phyloP scores from a whole-genome alignment of 2,329 filamentous ascomycete genomes.

The Pezicula neosporulosa region DNA sequence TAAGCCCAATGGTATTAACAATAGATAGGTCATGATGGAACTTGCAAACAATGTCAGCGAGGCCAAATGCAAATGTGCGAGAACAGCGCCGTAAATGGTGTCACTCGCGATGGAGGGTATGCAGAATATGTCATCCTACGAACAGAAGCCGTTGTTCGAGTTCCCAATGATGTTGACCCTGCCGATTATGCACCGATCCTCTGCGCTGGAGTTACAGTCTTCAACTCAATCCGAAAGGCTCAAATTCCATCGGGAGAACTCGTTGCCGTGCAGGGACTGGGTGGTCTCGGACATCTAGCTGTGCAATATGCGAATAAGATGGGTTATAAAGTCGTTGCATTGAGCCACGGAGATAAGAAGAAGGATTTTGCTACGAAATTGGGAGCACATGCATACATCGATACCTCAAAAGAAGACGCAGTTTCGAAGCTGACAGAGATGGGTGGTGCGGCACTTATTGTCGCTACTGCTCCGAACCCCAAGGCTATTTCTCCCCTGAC shows the following conservation, averaged over 20 bases:
- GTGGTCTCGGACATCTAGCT: conserved; percentile 74
- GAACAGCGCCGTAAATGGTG: conserved; percentile 60
- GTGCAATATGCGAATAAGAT: conserved; percentile 74
- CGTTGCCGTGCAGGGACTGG: conserved; percentile 64
- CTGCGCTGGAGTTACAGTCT: conserved; percentile 63
- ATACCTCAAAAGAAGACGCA: conserved; percentile 49
- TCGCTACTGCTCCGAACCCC: conserved; percentile 60
- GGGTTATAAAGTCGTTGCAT: conserved; percentile 69
- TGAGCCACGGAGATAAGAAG: conserved; percentile 65
- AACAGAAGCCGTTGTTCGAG: conserved; percentile 54
- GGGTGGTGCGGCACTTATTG: conserved; percentile 59
- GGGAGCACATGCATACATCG: conserved; percentile 59
- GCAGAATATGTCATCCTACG: conserved; percentile 60
- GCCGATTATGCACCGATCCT: conserved; percentile 55
- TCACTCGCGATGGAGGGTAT: conserved; percentile 64
- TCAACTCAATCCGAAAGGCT: conserved; percentile 55
- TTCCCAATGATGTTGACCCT: conserved; percentile 50
- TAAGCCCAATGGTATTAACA: not conserved
- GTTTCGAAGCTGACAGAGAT: conserved; percentile 47
- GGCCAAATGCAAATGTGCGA: conserved; percentile 68
- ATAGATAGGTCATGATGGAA: conserved; percentile 50
- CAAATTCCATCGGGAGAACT: conserved; percentile 46
- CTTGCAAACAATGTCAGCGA: conserved; percentile 60
- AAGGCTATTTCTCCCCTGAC: conserved; percentile 50
- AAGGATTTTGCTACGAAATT: conserved; percentile 60